A percentile compares a stretch with the other conserved stretches of the same genome.
Evolutionary conservation across 352 stramenopile species (phyloP).

Genomic region (Phytopythium vexans): DNA sequence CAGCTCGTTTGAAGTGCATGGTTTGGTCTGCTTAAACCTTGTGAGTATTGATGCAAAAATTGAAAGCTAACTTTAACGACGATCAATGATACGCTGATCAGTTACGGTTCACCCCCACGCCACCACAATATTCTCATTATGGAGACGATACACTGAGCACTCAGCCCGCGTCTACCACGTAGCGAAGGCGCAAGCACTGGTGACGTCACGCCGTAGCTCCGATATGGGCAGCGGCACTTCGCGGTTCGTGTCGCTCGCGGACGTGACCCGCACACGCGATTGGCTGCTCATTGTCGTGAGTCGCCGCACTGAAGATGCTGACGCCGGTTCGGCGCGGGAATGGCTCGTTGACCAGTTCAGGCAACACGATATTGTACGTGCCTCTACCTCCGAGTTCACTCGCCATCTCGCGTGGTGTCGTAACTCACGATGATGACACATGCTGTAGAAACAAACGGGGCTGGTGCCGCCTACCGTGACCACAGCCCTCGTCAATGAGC

Average conservation of each 20-base stretch:
- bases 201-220: too few relatives aligned
- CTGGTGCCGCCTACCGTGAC: background rate
- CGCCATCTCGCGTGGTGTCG: background rate
- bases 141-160: too few relatives aligned
- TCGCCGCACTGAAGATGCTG: slow-evolving; percentile 10
- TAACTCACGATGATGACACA: too few relatives aligned
- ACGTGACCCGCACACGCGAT: slow-evolving; percentile 24
- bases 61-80: too few relatives aligned
- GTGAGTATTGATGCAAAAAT: too few relatives aligned
- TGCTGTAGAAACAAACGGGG: background rate
- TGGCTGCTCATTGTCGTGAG: slow-evolving; percentile 28
- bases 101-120: too few relatives aligned
- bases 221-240: slow-evolving; percentile 27
- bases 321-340: slow-evolving; percentile 9
- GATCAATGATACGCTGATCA: too few relatives aligned
- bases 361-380: slow-evolving; percentile 27
- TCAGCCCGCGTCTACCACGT: too few relatives aligned
- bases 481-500: background rate
- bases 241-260: slow-evolving; percentile 21
- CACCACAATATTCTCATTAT: too few relatives aligned
- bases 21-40: too few relatives aligned
- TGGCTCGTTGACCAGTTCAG: slow-evolving; percentile 18
- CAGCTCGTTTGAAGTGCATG: too few relatives aligned
- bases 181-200: too few relatives aligned
- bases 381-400: background rate